phyloP scores from a whole-genome alignment of 2,329 filamentous ascomycete species.

The Incumbomyces delicatus region DNA sequence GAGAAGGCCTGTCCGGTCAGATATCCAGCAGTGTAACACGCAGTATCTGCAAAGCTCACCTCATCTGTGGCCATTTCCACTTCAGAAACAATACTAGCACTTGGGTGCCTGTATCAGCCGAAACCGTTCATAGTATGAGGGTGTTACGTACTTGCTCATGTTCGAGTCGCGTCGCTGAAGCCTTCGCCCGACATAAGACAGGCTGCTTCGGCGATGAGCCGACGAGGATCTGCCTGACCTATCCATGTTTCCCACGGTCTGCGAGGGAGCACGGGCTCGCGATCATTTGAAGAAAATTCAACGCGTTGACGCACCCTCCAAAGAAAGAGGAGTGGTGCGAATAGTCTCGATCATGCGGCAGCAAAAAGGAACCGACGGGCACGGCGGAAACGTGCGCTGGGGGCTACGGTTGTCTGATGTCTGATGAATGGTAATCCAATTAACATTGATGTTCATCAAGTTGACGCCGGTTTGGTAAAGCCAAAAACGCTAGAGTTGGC shows the following conservation, averaged over 20 bases:
- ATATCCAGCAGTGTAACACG: neutral
- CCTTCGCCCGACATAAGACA: conserved; percentile 5
- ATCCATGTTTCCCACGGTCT: too few species aligned
- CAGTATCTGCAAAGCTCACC: conserved; percentile 38
- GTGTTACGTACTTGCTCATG: conserved; percentile 50
- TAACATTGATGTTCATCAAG: too few species aligned
- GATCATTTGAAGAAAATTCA: too few species aligned
- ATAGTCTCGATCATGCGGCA: neutral
- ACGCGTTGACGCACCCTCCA: too few species aligned
- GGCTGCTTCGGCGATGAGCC: conserved; percentile 17
- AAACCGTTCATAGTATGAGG: neutral
- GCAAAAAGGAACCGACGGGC: neutral
- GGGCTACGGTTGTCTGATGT: too few species aligned
- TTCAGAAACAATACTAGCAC: conserved; percentile 73
- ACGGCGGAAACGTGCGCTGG: too few species aligned
- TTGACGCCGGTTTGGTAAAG: too few species aligned
- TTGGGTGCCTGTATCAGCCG: conserved; percentile 16
- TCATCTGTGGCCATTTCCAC: conserved; percentile 99
- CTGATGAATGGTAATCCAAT: too few species aligned
- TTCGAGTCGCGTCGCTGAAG: conserved; percentile 61
- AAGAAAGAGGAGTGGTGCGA: too few species aligned
- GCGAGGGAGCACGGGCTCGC: too few species aligned
- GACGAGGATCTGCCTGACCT: conserved; percentile 17
- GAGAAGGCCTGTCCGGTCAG: conserved; percentile 57
- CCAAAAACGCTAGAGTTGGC: too few species aligned